Base-by-base conservation (phyloP, 306 rosid genomes). In the Biancaea sappan region DNA sequence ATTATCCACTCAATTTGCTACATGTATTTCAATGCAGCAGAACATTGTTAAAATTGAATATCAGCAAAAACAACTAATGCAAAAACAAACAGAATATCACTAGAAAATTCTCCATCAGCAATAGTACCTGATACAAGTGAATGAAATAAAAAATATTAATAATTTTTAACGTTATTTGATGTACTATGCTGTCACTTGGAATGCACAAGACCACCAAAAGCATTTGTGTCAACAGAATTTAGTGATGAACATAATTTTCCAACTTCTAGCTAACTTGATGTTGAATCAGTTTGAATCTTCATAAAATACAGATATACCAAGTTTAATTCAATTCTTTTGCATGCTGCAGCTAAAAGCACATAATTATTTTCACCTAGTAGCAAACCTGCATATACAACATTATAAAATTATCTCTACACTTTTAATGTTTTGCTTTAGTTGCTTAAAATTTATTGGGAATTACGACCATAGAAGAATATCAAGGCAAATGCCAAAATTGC, bases 271-370 rank as follows among this genome's bases (percentile, higher is more conserved):
- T 67, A 9, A 47, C 28, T 28, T 6, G 22, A 67, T 47, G 57
- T 28, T 44, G 48, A 21, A 50, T 69, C 34, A 69, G 21, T 70
- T 53, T 22, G 52, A 22, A 53, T 8, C 12, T 52, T 71, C 64
- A 52, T 35, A 24, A 13, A n/a, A 38, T 32, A 60, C 14, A 53
- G 15, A 13, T 5, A 69, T 19, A 32, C 61, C 32, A 47, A 46
- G 29, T 67, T 64, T 12, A 51, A 52, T 37, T 35, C 22, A 71
- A 22, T 25, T 26, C 40, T 2, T 53, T 26, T 22, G 54, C 53
- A 54, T 28, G 32, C 32, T 21, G 19, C 73, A 52, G 37, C 44
- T 26, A 34, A 35, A 38, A 35, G 35, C 6, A 25, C 25, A 25
- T 12, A 11, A 16, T 28, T 29, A 11, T 41, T 29, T 58, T 21